Conservation (phyloP, 352 stramenopile species). For the Phytophthora macrochlamydospora region DNA sequence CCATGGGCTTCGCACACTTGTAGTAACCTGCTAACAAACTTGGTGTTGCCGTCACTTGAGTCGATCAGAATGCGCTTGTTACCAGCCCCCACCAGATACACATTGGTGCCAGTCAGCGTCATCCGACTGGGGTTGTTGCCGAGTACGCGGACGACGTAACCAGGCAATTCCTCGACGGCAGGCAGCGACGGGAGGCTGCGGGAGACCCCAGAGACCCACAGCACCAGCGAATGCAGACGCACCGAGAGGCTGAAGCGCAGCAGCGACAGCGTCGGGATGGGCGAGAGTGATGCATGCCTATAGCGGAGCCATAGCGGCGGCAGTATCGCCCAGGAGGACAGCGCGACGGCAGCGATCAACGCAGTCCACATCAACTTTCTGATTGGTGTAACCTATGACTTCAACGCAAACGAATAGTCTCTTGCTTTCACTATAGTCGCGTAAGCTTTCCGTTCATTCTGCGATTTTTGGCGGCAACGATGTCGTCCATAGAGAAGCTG, state of each 20-base stretch:
- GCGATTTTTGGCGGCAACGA: conserved; percentile 34
- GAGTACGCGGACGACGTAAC: conserved; percentile 71
- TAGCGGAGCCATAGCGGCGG: conserved; percentile 18
- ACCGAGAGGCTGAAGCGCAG: conserved; percentile 55
- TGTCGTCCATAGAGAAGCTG: conserved; percentile 99
- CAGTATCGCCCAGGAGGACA: conserved; percentile 16
- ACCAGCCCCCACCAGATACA: conserved; percentile 85
- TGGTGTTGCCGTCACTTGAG: conserved; percentile 71
- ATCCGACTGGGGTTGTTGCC: conserved; percentile 88
- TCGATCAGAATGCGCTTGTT: conserved; percentile 75
- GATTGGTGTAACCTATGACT: background rate
- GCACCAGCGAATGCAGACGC: conserved; percentile 46
- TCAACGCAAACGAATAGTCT: background rate
- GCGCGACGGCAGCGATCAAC: background rate
- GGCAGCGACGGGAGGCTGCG: conserved; percentile 43
- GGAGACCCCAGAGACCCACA: conserved; percentile 50
- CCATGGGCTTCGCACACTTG: conserved; percentile 42
- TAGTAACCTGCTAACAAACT: conserved; percentile 54
- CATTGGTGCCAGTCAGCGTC: conserved; percentile 91
- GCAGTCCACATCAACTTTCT: conserved; percentile 19
- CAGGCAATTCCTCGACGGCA: conserved; percentile 47
- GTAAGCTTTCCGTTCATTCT: too few species aligned
- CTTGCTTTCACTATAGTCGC: background rate
- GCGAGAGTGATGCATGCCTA: conserved; percentile 2
- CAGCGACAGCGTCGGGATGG: conserved; percentile 39